These are phyloP conservation scores for Trapa bicornis DNA, from an alignment of 345 rosid genomes.

Conservation along the genomic window DNA sequence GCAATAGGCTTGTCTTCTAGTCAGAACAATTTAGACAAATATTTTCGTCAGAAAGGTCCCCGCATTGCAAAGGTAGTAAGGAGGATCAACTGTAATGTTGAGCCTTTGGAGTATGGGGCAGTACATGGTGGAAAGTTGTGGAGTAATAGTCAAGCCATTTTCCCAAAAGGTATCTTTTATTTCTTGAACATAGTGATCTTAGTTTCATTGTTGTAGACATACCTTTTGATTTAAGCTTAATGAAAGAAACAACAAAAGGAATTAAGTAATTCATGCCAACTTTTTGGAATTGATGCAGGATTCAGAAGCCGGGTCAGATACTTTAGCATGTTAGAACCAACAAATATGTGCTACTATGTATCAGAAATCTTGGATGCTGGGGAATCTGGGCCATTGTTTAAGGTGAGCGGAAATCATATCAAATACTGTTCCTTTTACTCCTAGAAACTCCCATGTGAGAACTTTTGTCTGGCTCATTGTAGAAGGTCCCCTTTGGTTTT, in stretches of 20 bases:
- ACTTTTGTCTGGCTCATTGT: background rate
- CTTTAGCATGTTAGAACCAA: constrained; percentile 69
- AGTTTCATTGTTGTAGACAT: background rate
- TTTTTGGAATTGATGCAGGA: constrained; percentile 46
- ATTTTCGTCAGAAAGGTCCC: constrained; percentile 86
- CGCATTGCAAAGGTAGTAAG: constrained; percentile 97
- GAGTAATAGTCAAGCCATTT: constrained; percentile 78
- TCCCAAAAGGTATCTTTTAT: constrained; percentile 62
- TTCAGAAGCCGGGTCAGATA: constrained; percentile 84
- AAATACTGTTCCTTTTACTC: too few species aligned
- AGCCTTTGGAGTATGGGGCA: constrained; percentile 61
- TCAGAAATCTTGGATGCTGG: constrained; percentile 88
- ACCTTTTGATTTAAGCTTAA: background rate
- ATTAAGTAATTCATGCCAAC: background rate
- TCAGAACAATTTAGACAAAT: constrained; percentile 61
- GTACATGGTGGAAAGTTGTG: constrained; percentile 75
- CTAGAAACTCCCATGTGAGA: background rate
- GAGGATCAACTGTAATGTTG: constrained; percentile 89
- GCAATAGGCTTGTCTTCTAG: constrained; percentile 41
- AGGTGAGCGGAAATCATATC: constrained; percentile 34
- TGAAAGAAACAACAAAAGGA: background rate
- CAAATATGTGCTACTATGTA: constrained; percentile 55
- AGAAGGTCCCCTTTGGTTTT: background rate
- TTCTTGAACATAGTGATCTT: background rate
- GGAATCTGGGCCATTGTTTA: constrained; percentile 56